Base-by-base conservation (phyloP, 1,139 yeast species). In the Kodamaea plutei region DNA sequence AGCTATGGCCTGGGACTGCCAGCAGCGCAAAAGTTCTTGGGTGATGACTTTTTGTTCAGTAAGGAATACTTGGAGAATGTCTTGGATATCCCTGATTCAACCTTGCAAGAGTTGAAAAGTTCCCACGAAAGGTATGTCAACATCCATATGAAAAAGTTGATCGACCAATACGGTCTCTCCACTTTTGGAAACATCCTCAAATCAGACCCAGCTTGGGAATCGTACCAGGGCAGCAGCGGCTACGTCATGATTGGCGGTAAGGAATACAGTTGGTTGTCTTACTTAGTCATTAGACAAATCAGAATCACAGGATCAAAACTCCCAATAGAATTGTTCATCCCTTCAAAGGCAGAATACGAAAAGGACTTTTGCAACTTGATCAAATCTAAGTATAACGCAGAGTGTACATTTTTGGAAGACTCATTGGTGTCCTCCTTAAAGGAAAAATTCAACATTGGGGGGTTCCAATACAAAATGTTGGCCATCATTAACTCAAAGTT, bases 401-500 rank as follows among this genome's bases (percentile, higher is more conserved):
- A 69, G 36, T 79, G 84, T 62, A 64, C 73, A 41, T 58, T 69
- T 16, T 60, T 73, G 44, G 66, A 64, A 34, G 56, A 49, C n/a
- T 30, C 36, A 0, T 47, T 66, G 23, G 46, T 58, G 3, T 34
- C 34, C 3, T 40, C 47, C 20, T 52, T 65, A 33, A 39, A 43
- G 4, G 24, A 37, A 8, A 46, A 53, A 30, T 64, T 69, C 38
- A 53, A 61, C 19, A 51, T 77, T 32, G 65, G 69, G 9, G 82
- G 84, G 1, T 80, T 64, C 48, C 87, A 80, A 55, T 73, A 67
- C 49, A 81, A 81, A 47, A 65, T 73, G 56, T 59, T 80, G 39
- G 84, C 87, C 0, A 48, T 81, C 20, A 55, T 80, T 34, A 57
- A 76, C 15, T 77, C 84, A 4, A 57, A 57, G 20, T 81, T 81